These are phyloP conservation scores for Raphidocelis subcapitata DNA, from an alignment of 139 green algal species.

Conservation along the genomic window DNA sequence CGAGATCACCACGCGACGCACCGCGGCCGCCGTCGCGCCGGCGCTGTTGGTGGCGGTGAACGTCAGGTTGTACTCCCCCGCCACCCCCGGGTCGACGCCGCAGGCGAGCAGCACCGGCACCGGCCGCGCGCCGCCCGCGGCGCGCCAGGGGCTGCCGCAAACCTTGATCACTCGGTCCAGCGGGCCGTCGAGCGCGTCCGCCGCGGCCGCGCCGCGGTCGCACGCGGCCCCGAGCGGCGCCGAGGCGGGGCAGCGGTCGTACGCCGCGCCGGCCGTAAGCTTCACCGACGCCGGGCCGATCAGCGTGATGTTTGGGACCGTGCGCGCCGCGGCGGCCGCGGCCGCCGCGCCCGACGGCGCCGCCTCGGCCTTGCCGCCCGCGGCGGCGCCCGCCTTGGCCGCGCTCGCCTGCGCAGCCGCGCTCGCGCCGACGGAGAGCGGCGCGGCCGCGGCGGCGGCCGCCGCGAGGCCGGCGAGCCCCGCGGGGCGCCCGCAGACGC, in stretches of 20 bases:
- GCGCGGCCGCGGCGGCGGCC: neutral
- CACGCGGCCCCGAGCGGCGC: constrained; percentile 22
- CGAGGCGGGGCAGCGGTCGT: constrained; percentile 30
- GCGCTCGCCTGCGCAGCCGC: too few species aligned
- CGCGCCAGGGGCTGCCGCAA: constrained; percentile 27
- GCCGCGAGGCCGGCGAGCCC: neutral
- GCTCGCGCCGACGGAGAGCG: too few species aligned
- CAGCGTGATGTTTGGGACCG: constrained; percentile 19
- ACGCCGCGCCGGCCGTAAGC: constrained; percentile 23
- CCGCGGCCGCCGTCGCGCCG: neutral
- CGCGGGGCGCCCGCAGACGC: constrained; percentile 17
- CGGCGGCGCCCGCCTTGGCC: too few species aligned
- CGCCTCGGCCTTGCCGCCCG: too few species aligned
- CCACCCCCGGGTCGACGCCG: constrained; percentile 2
- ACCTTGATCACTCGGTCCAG: constrained; percentile 30
- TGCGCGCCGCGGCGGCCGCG: neutral
- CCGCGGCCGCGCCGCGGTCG: constrained; percentile 35
- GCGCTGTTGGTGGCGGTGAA: constrained; percentile 35
- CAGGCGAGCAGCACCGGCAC: constrained; percentile 36
- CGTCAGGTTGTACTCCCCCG: constrained; percentile 30
- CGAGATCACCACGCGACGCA: constrained; percentile 15
- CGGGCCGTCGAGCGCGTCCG: constrained; percentile 35
- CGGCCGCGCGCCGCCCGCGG: constrained; percentile 5
- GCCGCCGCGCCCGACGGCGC: too few species aligned
- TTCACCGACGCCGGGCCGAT: constrained; percentile 14